These are phyloP conservation scores for Penicillium tannophilum DNA, from an alignment of 495 filamentous ascomycete species.

Conservation along the genomic window DNA sequence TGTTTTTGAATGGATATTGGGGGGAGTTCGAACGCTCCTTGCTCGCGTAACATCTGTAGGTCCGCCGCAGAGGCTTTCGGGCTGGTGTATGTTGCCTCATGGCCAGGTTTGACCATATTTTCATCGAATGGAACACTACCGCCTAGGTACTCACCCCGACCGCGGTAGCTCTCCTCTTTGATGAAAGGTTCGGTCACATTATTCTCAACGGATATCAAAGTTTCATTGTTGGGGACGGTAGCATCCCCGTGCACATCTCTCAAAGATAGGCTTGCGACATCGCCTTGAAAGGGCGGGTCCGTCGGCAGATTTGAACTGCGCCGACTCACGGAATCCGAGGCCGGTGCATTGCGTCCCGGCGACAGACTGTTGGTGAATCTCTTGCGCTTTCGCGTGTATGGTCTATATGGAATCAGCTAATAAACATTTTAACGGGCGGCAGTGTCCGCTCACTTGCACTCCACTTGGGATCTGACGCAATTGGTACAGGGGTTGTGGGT, in stretches of 20 bases:
- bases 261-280: constrained; percentile 2
- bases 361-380: constrained; percentile 34
- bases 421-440: background rate
- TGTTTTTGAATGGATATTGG: constrained; percentile 28
- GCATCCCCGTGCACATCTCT: constrained; percentile 7
- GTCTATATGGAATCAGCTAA: constrained; percentile 14
- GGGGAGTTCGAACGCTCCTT: constrained; percentile 31
- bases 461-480: constrained; percentile 31
- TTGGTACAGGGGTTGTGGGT: constrained; percentile 35
- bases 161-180: constrained; percentile 36
- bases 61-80: constrained; percentile 29
- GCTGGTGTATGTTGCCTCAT: constrained; percentile 30
- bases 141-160: constrained; percentile 32
- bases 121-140: constrained; percentile 36
- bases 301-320: constrained; percentile 25
- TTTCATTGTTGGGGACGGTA: constrained; percentile 1
- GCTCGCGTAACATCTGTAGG: constrained; percentile 32
- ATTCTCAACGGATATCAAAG: background rate
- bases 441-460: constrained; percentile 26
- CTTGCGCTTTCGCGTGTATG: constrained; percentile 34
- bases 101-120: constrained; percentile 35
- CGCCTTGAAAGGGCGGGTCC: constrained; percentile 16
- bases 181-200: constrained; percentile 20
- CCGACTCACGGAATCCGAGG: constrained; percentile 23
- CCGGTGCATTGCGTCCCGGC: constrained; percentile 19